Conservation (phyloP, 2,329 filamentous ascomycete species). For the Diplodia scrobiculata region DNA sequence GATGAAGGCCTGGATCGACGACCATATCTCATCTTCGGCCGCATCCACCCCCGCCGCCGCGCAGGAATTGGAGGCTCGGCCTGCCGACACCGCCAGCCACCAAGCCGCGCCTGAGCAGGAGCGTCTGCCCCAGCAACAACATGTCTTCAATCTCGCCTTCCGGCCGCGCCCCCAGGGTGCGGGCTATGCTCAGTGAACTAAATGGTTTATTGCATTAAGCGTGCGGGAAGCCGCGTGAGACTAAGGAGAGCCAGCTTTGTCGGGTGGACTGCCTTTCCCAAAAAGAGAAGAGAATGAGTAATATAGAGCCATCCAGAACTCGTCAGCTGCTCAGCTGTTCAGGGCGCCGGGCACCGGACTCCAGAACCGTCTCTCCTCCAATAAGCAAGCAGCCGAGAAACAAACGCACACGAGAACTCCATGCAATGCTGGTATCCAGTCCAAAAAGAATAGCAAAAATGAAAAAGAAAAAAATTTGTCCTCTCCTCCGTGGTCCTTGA, state of each 20-base stretch:
- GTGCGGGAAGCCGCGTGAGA: constrained; percentile 13
- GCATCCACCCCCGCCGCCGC: constrained; percentile 27
- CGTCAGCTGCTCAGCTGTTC: constrained; percentile 7
- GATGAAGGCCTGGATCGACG: constrained; percentile 41
- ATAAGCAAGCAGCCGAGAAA: constrained; percentile 25
- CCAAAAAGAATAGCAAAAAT: constrained; percentile 7
- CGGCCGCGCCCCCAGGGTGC: constrained; percentile 23
- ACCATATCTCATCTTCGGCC: constrained; percentile 37
- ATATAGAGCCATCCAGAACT: constrained; percentile 20
- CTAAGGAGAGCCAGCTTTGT: constrained; percentile 19
- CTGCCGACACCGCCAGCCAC: background rate
- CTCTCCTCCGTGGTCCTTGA: background rate
- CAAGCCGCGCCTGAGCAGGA: constrained; percentile 7
- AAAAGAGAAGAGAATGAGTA: constrained; percentile 10
- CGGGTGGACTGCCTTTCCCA: constrained; percentile 10
- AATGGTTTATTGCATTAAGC: constrained; percentile 19
- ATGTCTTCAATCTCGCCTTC: constrained; percentile 27
- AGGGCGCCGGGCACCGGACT: constrained; percentile 24
- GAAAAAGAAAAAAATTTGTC: background rate
- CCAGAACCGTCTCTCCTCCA: constrained; percentile 5
- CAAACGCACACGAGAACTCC: constrained; percentile 28
- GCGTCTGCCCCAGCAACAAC: constrained; percentile 1
- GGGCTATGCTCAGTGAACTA: constrained; percentile 19
- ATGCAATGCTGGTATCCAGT: constrained; percentile 29
- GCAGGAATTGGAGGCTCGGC: no score